Base-by-base conservation (phyloP, 2,329 filamentous ascomycete species). In the Scedosporium minutisporum region DNA sequence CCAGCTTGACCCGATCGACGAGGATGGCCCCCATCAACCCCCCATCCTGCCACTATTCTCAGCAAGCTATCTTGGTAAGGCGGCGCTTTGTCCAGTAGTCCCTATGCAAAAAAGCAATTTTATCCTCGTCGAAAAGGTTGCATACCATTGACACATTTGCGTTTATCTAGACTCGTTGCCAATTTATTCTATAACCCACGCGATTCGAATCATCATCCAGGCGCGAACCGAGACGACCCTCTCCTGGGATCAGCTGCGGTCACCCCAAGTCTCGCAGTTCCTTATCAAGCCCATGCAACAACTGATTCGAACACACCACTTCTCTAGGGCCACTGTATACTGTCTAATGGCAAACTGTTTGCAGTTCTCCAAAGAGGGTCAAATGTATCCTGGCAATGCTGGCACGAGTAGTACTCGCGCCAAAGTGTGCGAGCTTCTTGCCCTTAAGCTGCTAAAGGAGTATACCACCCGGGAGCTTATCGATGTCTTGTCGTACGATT, bases 181-280 rank as follows among this genome's bases (percentile, higher is more conserved):
- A 21, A 86, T 96, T 63, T 97, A 97, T 78, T 89, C 87, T 73
- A 86, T 96, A 67, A 96, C 93, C 29, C 93, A 97, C 75, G 86
- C 90, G 38, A 93, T 97, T 66, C 89, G 93, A 67, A 86, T 92
- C 61, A 82, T 97, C 63, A 87, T 97, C 64, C 84, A 90, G 67
- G 82, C 90, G 64, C 87, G 90, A 71, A 96, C 91, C 74, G 93
- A 97, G 77, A 97, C 93, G 1, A 93, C 91, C 0, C 78, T 97
- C 60, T 88, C 91, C 16, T 97, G 93, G 93, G 93, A 97, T 66
- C 93, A 97, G 73, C 80, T 97, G 65, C 86, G 93, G 66, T 96
- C 92, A n/a, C 93, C 93, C 3, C 93, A 97, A 72, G 88, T 97
- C 63, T 96, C 92, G 16, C 93, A 96, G 71, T 97, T 97, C 72